Evolutionary conservation across 192 early-diverging fungal species (phyloP), one percentile per base, ranked within the genome.

Genomic region (Coemansia sp.): DNA sequence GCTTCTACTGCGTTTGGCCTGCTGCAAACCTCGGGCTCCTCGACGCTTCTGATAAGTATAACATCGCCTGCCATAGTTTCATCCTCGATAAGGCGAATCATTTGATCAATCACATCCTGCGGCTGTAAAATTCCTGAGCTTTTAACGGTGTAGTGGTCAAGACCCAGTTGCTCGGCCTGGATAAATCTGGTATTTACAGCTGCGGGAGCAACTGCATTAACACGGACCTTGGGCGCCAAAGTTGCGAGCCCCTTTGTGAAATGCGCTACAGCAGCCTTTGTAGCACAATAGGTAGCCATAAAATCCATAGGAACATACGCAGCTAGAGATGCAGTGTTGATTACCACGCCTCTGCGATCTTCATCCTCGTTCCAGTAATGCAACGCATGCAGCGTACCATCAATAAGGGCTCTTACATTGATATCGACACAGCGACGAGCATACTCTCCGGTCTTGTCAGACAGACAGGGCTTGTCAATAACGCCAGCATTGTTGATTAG

Each of bases 241-340:
- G 73, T 77, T 4, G 75, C 67, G 31, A 83, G 67, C 1, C 64
- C 56, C 48, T 76, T 75, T 28, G 86, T 85, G 38, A 85, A 87
- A n/a, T 80, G 77, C 18, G 84, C 76, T 18, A 90, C 87, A 20
- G 86, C 91, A 18, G 83, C 87, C 75, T 93, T 93, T 14, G 89
- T 85, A 1, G 90, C 88, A 10, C 84, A 77, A 72, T 93, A 93
- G 28, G 89, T 85, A 7, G 90, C 87, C 62, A 86, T 84, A 42
- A 65, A 67, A 12, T 70, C 52, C 45, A 85, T 40, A 3, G 83
- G 81, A 38, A 66, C 51, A n/a, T 86, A 68, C 0, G 85, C 91
- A 1, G 90, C 90, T 28, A 87, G 68, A 3, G 89, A 90, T 7
- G 90, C 87, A 10, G 87, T 82, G 61, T 90, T 94, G 42, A 93